Evolutionary conservation across 148 eudicot species (phyloP), one percentile per base, ranked within the genome.

Genomic region (Suaeda aralocaspica): DNA sequence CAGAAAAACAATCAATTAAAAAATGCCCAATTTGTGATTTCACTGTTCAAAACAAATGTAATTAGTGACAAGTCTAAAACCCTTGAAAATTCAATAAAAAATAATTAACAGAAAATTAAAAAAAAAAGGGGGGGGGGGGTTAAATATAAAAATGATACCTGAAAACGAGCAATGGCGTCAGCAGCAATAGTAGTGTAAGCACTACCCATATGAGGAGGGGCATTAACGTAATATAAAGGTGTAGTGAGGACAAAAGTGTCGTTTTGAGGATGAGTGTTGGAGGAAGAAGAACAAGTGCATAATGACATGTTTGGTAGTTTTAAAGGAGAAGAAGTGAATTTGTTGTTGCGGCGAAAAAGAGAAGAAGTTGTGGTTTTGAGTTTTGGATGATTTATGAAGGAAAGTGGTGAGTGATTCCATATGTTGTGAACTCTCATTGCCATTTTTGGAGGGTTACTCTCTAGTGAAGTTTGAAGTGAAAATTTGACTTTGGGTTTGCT

Each of bases 131-230:
- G 49, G n/a, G n/a, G n/a, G n/a, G n/a, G n/a, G n/a, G n/a, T n/a
- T n/a, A n/a, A n/a, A n/a, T n/a, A n/a, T n/a, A n/a, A n/a, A n/a
- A n/a, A 26, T 0, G 13, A 28, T 45, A 94, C 99, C 97, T 95
- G 99, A 75, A 87, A 95, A 61, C 99, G 92, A 53, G 99, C 96
- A 74, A 95, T 86, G 76, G 96, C 91, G 39, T 95, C 99, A 53
- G 99, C 99, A 15, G 99, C 97, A 68, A 95, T 91, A 76, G 97
- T 95, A 79, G 99, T 86, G 78, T 95, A 95, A 61, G 99, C 99
- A 55, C 99, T 95, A 55, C 99, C 99, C 96, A 95, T 86, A 62
- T 95, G 99, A 59, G 99, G 99, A 78, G 97, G 97, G 80, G 96
- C 99, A 87, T 95, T 95, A 5, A 95, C 99, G 79, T 95, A 95